Percentiles rank a stretch among this genome's conserved stretches.
Evolutionary conservation across 176 grass and related monocot species (phyloP).

Genomic region (Oryza australiensis): DNA sequence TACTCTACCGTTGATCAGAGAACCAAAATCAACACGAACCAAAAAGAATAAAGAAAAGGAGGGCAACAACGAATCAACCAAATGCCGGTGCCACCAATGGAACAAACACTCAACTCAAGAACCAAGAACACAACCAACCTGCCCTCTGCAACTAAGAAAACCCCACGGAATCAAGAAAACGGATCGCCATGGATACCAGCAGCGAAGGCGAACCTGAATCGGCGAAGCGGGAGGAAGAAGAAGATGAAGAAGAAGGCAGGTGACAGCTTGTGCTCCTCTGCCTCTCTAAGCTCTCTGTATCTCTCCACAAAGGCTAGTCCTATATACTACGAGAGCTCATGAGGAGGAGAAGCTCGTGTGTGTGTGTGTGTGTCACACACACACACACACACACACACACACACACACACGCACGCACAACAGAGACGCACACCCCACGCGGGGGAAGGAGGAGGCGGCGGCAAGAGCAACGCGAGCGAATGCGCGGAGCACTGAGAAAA

Average conservation of each 20-base stretch:
- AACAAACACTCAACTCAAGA: not conserved
- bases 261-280: not conserved
- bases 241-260: not conserved
- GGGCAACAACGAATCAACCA: not conserved
- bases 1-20: slow-evolving; percentile 11
- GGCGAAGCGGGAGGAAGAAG: not conserved
- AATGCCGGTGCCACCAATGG: slow-evolving; percentile 22
- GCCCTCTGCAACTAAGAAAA: not conserved
- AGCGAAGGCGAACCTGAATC: not conserved
- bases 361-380: too few species aligned
- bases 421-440: not conserved
- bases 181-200: not conserved
- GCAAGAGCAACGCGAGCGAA: not conserved
- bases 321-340: not conserved
- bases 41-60: not conserved
- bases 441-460: not conserved
- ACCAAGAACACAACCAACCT: not conserved
- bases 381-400: too few species aligned
- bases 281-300: not conserved
- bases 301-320: not conserved
- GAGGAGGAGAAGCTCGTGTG: not conserved
- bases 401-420: too few species aligned
- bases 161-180: not conserved
- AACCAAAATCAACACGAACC: not conserved
- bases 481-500: not conserved